phyloP scores from a whole-genome alignment of 257 asterid species.

The Thymus quinquecostatus region DNA sequence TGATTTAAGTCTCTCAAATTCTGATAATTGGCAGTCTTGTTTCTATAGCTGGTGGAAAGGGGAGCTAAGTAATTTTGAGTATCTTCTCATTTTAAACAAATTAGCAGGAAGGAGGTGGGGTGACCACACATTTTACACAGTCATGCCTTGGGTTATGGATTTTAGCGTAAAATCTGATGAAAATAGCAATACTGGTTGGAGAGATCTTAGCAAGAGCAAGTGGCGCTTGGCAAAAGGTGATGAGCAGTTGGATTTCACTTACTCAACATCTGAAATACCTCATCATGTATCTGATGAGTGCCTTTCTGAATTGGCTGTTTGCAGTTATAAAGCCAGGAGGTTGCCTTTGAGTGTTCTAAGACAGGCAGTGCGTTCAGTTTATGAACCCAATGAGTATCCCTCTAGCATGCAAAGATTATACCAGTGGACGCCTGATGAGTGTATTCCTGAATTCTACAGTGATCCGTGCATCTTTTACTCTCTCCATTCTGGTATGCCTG shows the following conservation, averaged over 20 bases:
- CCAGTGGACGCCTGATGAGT: slow-evolving; percentile 99
- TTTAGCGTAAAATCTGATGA: slow-evolving; percentile 81
- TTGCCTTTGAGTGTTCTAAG: slow-evolving; percentile 83
- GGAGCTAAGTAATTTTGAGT: slow-evolving; percentile 87
- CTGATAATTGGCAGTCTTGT: slow-evolving; percentile 70
- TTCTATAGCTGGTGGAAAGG: slow-evolving; percentile 92
- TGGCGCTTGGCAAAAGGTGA: slow-evolving; percentile 99
- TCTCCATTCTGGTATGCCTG: slow-evolving; percentile 88
- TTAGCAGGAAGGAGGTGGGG: slow-evolving; percentile 99
- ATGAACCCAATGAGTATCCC: slow-evolving; percentile 99
- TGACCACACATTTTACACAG: slow-evolving; percentile 81
- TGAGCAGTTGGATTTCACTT: slow-evolving; percentile 97
- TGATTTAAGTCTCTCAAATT: slow-evolving; percentile 58
- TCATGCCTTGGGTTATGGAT: slow-evolving; percentile 97
- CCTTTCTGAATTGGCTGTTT: slow-evolving; percentile 97
- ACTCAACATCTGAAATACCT: slow-evolving; percentile 91
- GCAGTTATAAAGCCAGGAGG: slow-evolving; percentile 98
- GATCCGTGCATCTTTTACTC: slow-evolving; percentile 84
- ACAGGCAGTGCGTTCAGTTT: slow-evolving; percentile 93
- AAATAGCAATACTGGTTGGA: slow-evolving; percentile 72
- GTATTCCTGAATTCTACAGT: slow-evolving; percentile 95
- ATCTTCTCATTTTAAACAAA: slow-evolving; percentile 79
- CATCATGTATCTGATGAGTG: slow-evolving; percentile 98
- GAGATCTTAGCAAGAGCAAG: slow-evolving; percentile 94
- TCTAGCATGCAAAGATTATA: slow-evolving; percentile 94